Conservation (phyloP, 768 basidiomycete species). For the Agaricus bisporus region DNA sequence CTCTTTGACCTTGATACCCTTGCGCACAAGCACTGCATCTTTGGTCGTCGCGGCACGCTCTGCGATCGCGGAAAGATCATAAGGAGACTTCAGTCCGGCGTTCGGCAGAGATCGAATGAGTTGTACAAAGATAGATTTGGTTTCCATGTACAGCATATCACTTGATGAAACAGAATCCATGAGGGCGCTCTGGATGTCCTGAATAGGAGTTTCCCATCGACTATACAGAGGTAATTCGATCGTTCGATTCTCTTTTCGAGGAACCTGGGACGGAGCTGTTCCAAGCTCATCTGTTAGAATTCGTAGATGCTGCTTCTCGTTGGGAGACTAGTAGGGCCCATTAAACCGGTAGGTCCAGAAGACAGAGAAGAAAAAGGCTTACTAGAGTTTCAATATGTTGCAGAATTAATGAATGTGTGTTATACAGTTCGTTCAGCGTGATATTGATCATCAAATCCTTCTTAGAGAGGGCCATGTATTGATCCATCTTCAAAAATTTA, state of each 20-base stretch:
- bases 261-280: constrained; percentile 88
- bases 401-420: constrained; percentile 91
- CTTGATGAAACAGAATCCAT: constrained; percentile 97
- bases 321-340: constrained; percentile 64
- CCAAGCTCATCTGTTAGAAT: constrained; percentile 97
- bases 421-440: constrained; percentile 97
- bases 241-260: constrained; percentile 95
- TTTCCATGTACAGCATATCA: constrained; percentile 99
- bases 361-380: constrained; percentile 22
- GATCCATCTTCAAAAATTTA: constrained; percentile 76
- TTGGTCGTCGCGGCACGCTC: constrained; percentile 97
- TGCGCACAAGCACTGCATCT: constrained; percentile 91
- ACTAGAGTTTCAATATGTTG: constrained; percentile 96
- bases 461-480: constrained; percentile 99
- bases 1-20: constrained; percentile 99
- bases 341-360: background rate
- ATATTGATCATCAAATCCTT: constrained; percentile 98
- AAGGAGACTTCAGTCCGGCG: constrained; percentile 77
- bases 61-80: constrained; percentile 83
- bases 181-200: constrained; percentile 92
- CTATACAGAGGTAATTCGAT: constrained; percentile 91
- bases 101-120: constrained; percentile 92
- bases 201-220: constrained; percentile 99
- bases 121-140: constrained; percentile 98
- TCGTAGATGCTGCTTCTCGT: constrained; percentile 95